Conservation (phyloP, 768 basidiomycete species). For the Podaxis sp. region DNA sequence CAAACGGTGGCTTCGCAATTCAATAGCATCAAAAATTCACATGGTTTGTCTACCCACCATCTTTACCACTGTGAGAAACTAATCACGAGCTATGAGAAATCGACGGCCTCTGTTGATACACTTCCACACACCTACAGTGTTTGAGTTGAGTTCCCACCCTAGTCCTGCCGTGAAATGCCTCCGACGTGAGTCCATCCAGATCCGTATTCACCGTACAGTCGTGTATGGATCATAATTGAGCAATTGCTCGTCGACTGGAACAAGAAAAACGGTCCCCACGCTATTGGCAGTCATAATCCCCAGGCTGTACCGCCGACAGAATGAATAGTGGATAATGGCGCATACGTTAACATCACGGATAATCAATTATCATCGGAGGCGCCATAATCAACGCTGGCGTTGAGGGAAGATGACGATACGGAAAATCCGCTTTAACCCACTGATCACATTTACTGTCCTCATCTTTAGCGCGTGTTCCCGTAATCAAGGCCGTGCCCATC, state of each 20-base stretch:
- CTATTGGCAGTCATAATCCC: neutral
- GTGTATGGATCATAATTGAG: no score
- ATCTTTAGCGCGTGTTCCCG: neutral
- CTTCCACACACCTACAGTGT: neutral
- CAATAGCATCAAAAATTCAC: neutral
- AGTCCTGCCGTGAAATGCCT: no score
- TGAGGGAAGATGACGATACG: neutral
- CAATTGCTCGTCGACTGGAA: no score
- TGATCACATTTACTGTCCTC: neutral
- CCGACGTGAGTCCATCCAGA: no score
- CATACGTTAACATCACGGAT: neutral
- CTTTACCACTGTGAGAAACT: neutral
- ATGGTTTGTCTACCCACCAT: neutral
- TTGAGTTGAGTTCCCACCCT: neutral
- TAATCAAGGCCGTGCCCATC: neutral
- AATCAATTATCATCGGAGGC: neutral
- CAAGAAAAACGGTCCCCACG: neutral
- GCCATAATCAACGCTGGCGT: neutral
- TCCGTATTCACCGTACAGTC: no score
- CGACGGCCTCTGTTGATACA: neutral
- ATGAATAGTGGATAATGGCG: neutral
- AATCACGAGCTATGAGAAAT: neutral
- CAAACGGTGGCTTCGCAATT: neutral
- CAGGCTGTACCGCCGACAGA: neutral
- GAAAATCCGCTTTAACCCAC: slow-evolving; percentile 7